Conservation (phyloP, 2,329 filamentous ascomycete species). For the Chaetomiaceae sp. region DNA sequence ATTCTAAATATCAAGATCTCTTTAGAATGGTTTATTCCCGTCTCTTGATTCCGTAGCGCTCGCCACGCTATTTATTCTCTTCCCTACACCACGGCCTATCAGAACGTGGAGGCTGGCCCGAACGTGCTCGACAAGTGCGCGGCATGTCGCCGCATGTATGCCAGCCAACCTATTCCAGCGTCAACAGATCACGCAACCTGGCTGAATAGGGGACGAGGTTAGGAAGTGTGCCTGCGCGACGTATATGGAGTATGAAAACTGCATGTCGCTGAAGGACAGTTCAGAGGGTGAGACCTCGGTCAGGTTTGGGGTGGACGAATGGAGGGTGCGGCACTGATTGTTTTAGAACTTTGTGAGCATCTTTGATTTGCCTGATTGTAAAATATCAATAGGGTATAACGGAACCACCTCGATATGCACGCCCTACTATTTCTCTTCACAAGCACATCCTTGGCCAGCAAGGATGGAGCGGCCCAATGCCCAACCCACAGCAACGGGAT, state of each 20-base stretch:
- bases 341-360: too few relatives aligned
- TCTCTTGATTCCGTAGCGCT: constrained; percentile 2
- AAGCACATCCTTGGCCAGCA: too few relatives aligned
- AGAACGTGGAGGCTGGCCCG: neutral
- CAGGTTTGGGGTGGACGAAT: neutral
- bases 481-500: too few relatives aligned
- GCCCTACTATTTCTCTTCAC: too few relatives aligned
- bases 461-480: too few relatives aligned
- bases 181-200: neutral
- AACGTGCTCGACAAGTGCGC: constrained; percentile 7
- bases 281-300: neutral
- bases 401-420: too few relatives aligned
- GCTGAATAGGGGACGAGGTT: neutral
- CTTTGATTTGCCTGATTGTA: too few relatives aligned
- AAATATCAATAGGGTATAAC: too few relatives aligned
- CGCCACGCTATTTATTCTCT: neutral
- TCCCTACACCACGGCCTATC: constrained; percentile 1
- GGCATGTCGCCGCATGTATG: neutral
- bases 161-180: neutral
- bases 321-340: neutral
- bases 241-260: neutral
- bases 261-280: neutral
- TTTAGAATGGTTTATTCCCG: constrained; percentile 1
- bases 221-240: neutral
- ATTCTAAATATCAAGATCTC: too few relatives aligned